Conservation (phyloP, 495 filamentous ascomycete species). For the Penicillium manginii region DNA sequence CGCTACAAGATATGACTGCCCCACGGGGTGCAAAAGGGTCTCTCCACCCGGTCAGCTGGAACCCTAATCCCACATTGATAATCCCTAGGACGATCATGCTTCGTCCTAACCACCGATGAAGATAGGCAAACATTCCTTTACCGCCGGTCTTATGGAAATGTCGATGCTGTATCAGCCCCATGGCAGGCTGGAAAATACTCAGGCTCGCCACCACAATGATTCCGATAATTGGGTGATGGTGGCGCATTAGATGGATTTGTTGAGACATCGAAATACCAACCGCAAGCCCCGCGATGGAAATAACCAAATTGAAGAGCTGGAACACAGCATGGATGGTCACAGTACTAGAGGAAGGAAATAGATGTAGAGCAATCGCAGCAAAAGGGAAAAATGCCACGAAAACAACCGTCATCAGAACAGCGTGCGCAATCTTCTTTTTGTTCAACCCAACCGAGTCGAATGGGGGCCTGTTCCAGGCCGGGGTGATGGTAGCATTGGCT, state of each 20-base stretch:
- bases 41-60: conserved; percentile 46
- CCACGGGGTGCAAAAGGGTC: conserved; percentile 25
- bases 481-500: conserved; percentile 4
- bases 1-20: conserved; percentile 61
- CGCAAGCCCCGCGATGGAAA: conserved; percentile 63
- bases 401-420: conserved; percentile 43
- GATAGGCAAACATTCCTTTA: conserved; percentile 57
- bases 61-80: conserved; percentile 73
- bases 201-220: conserved; percentile 59
- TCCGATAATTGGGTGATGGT: conserved; percentile 58
- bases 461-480: not conserved
- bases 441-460: conserved; percentile 19
- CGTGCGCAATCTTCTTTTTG: conserved; percentile 44
- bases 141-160: conserved; percentile 47
- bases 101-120: conserved; percentile 75
- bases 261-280: conserved; percentile 59
- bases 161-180: conserved; percentile 69
- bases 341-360: conserved; percentile 39
- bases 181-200: conserved; percentile 63
- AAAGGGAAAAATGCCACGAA: conserved; percentile 56
- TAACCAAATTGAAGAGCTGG: conserved; percentile 59
- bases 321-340: conserved; percentile 57
- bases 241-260: conserved; percentile 20
- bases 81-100: conserved; percentile 63
- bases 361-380: conserved; percentile 50